Evolutionary conservation across 2,329 filamentous ascomycete species (phyloP), one percentile per base, ranked within the genome.

Genomic region (Parascedosporium putredinis): DNA sequence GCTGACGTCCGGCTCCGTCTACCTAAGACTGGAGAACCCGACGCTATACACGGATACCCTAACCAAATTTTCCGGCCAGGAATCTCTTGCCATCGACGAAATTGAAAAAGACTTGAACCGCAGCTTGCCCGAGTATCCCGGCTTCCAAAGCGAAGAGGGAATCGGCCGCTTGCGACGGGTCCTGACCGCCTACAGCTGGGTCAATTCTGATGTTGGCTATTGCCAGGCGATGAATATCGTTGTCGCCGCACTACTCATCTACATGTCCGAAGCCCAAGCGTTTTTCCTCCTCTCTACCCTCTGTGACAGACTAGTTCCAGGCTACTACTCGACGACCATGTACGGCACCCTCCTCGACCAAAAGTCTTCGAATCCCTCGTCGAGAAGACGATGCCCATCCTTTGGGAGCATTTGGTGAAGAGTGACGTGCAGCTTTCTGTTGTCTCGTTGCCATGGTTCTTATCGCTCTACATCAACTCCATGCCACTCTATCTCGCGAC

Each of bases 161-260:
- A 98, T 98, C 56, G 88, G 84, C 42, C 79, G 93, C 18, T 73
- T 98, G 54, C 83, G 93, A 52, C 79, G 91, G 51, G 93, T 98
- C 33, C 74, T 98, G 50, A 97, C 91, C 2, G 93, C 93, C 4
- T 98, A 98, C 70, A 96, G 90, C 68, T 98, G 93, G 93, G 87
- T 84, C 45, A 93, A 98, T 60, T 79, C 87, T 49, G 89, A 96
- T 56, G 90, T 98, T 50, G 93, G 93, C 56, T 98, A 98, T 67
- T 98, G 93, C 65, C 93, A 98, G 68, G 93, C 93, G 54, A 98
- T 98, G 93, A 98, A 98, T 66, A 98, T 98, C 58, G 93, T 98
- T 29, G 91, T 96, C 50, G 93, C 93, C 16, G 93, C 93, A n/a
- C 72, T 98, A 51, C 76, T 98, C 58, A 98, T 98, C 73, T 97